These are phyloP conservation scores for Alternaria consortialis DNA, from an alignment of 2,329 filamentous ascomycete genomes.

Conservation along the genomic window DNA sequence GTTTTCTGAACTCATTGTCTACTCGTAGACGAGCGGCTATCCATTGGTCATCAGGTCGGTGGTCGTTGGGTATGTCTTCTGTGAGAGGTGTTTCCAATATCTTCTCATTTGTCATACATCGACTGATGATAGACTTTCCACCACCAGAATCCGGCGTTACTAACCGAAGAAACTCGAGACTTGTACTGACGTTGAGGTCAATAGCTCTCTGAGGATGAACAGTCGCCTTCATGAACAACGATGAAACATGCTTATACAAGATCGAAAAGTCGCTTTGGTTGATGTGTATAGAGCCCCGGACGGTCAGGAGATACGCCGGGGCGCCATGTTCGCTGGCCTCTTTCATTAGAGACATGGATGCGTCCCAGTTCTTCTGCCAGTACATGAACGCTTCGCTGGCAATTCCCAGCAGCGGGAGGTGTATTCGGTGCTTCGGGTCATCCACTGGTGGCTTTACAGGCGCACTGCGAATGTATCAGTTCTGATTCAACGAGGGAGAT, in stretches of 20 bases:
- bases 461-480: slow-evolving; percentile 51
- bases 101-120: slow-evolving; percentile 63
- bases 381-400: slow-evolving; percentile 76
- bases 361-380: slow-evolving; percentile 70
- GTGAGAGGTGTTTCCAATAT: slow-evolving; percentile 58
- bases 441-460: slow-evolving; percentile 55
- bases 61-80: slow-evolving; percentile 60
- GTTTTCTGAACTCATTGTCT: slow-evolving; percentile 64
- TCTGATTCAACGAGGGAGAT: not conserved
- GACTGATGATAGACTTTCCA: slow-evolving; percentile 57
- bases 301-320: slow-evolving; percentile 58
- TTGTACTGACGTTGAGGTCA: slow-evolving; percentile 68
- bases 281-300: slow-evolving; percentile 70
- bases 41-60: slow-evolving; percentile 67
- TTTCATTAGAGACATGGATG: slow-evolving; percentile 64
- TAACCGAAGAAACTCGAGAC: slow-evolving; percentile 68
- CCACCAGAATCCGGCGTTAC: slow-evolving; percentile 53
- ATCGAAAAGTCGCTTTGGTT: slow-evolving; percentile 73
- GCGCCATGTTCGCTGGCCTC: slow-evolving; percentile 62
- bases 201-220: slow-evolving; percentile 70
- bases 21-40: slow-evolving; percentile 67
- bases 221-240: slow-evolving; percentile 68
- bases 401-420: slow-evolving; percentile 68
- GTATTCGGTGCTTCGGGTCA: slow-evolving; percentile 57
- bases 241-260: slow-evolving; percentile 68